Evolutionary conservation across 2,329 filamentous ascomycete genomes (phyloP).

Genomic region (Phaeophleospora eucalypticola): DNA sequence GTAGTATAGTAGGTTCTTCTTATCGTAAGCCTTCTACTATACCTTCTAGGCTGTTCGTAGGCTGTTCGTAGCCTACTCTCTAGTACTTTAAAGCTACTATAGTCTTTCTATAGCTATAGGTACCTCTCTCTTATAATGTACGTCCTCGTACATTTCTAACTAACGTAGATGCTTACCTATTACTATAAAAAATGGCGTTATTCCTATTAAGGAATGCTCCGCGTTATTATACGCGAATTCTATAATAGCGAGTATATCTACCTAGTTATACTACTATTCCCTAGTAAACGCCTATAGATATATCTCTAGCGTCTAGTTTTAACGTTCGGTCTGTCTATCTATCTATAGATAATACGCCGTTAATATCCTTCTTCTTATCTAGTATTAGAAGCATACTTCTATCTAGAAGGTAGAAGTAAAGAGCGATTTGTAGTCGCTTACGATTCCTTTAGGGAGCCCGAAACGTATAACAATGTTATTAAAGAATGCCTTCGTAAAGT

Average conservation of each 20-base stretch:
- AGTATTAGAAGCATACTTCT: constrained; percentile 7
- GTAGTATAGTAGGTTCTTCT: constrained; percentile 2
- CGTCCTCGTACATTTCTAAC: neutral
- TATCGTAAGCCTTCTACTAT: constrained; percentile 9
- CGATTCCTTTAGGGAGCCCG: constrained; percentile 13
- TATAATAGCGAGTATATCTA: constrained; percentile 1
- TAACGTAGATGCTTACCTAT: constrained; percentile 7
- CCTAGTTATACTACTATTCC: constrained; percentile 11
- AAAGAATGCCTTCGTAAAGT: constrained; percentile 13
- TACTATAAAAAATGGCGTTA: constrained; percentile 5
- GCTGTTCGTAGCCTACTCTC: constrained; percentile 2
- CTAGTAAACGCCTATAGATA: constrained; percentile 7
- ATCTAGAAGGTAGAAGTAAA: constrained; percentile 23
- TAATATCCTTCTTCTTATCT: constrained; percentile 6
- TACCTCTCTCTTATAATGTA: constrained; percentile 2
- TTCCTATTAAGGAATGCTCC: neutral
- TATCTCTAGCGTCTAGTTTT: constrained; percentile 13
- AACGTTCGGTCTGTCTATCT: constrained; percentile 11
- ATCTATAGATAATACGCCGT: constrained; percentile 9
- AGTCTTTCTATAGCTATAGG: neutral
- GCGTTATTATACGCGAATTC: constrained; percentile 11
- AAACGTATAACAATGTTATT: constrained; percentile 10
- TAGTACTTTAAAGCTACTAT: constrained; percentile 2
- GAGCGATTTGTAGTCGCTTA: constrained; percentile 13
- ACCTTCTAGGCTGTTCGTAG: constrained; percentile 3